Percentiles rank a stretch among this genome's conserved stretches.
These are phyloP conservation scores for Oidium heveae DNA, from an alignment of 2,329 filamentous ascomycete species.

Conservation along the genomic window DNA sequence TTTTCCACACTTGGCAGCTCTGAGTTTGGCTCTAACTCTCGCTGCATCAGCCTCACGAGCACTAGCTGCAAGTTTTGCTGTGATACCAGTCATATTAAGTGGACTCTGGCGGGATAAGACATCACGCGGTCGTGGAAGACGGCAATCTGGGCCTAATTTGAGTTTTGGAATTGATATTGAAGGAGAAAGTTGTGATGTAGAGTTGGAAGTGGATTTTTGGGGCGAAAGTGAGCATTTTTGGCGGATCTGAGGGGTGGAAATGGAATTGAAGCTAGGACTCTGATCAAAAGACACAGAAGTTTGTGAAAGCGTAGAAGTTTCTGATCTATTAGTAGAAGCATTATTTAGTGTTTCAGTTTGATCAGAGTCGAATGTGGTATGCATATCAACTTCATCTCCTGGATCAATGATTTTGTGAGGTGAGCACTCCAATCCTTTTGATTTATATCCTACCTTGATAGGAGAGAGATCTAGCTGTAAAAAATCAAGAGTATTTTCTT, in stretches of 20 bases:
- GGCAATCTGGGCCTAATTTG: slow-evolving; percentile 6
- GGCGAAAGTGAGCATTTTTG: background rate
- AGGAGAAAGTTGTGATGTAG: background rate
- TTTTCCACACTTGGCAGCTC: slow-evolving; percentile 21
- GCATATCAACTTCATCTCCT: background rate
- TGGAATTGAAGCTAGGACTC: slow-evolving; percentile 2
- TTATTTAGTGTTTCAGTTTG: background rate
- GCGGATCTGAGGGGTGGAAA: background rate
- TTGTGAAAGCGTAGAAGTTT: background rate
- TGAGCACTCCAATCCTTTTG: too few species aligned
- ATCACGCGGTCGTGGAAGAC: slow-evolving; percentile 11
- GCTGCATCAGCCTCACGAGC: slow-evolving; percentile 39
- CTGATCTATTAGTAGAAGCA: background rate
- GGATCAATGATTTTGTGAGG: too few species aligned
- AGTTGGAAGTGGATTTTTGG: background rate
- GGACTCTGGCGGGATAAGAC: slow-evolving; percentile 24
- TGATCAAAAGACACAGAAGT: background rate
- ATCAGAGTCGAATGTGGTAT: background rate
- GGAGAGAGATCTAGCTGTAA: slow-evolving; percentile 14
- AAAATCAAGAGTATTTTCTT: slow-evolving; percentile 23
- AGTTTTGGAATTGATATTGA: slow-evolving; percentile 5
- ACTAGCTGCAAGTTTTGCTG: slow-evolving; percentile 36
- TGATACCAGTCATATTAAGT: slow-evolving; percentile 33
- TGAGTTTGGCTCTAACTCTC: slow-evolving; percentile 34
- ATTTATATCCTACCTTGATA: background rate